Percentiles rank a stretch among this genome's conserved stretches.
Conservation (phyloP, 202 grass and related monocot genomes). For the Musa balbisiana region DNA sequence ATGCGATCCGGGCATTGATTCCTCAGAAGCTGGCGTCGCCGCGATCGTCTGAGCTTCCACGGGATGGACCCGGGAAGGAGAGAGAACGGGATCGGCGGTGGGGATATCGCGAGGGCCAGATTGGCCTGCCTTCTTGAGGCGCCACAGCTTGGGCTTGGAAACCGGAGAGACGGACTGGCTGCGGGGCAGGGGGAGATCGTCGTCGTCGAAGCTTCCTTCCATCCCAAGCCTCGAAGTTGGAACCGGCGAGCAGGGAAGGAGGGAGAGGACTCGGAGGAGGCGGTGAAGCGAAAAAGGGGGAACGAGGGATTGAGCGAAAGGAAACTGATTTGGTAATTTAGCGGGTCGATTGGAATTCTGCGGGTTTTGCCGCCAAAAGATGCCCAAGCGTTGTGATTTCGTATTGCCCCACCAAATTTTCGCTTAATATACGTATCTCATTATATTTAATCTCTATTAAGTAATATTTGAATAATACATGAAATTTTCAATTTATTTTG, state of each 20-base stretch:
- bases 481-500: too few species aligned
- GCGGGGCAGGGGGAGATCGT: conserved; percentile 27
- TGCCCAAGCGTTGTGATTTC: too few species aligned
- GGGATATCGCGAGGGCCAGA: not conserved
- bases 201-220: conserved; percentile 50
- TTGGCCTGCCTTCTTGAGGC: conserved; percentile 42
- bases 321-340: not conserved
- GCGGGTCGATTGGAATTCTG: not conserved
- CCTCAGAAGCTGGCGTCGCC: not conserved
- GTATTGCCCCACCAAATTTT: too few species aligned
- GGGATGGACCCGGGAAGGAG: not conserved
- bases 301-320: not conserved
- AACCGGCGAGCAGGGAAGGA: not conserved
- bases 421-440: too few species aligned
- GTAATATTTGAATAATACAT: too few species aligned
- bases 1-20: not conserved
- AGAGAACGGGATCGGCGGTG: not conserved
- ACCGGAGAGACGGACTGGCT: conserved; percentile 37
- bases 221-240: conserved; percentile 35
- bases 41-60: conserved; percentile 17
- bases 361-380: not conserved
- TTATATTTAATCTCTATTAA: too few species aligned
- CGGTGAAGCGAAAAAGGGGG: not conserved
- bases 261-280: not conserved
- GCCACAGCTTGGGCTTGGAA: conserved; percentile 43